Evolutionary conservation across 208 protist genomes (phyloP), one percentile per base, ranked within the genome.

Genomic region (Willaertia magna): DNA sequence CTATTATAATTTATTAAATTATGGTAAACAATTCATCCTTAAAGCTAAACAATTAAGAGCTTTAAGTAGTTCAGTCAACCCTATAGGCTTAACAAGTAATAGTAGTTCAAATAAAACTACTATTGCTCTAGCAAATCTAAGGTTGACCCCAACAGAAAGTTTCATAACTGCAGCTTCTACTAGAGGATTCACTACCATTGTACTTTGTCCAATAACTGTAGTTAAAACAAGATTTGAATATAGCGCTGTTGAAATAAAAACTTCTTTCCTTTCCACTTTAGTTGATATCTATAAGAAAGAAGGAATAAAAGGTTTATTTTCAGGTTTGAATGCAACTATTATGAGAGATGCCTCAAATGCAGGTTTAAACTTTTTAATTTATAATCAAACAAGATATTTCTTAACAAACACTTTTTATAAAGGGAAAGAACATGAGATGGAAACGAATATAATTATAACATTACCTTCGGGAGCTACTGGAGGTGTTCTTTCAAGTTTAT

Each of bases 221-320:
- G n/a, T 83, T 12, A 83, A 83, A 42, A 83, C 78, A 1, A 49
- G 78, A 43, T 83, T 83, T 4, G n/a, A n/a, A n/a, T n/a, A n/a
- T n/a, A n/a, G n/a, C n/a, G n/a, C n/a, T n/a, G n/a, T n/a, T n/a
- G n/a, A n/a, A n/a, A n/a, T n/a, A n/a, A n/a, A n/a, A n/a, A n/a
- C n/a, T n/a, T n/a, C n/a, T n/a, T n/a, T n/a, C n/a, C n/a, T n/a
- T n/a, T n/a, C n/a, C n/a, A n/a, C 34, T 44, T 76, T 76, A 44
- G 43, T 16, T 26, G 2, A 2, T 4, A 76, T 76, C 43, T 76
- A 43, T 4, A 83, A 43, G 43, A 55, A 39, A 26, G 78, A 83
- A 42, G 78, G 78, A n/a, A 22, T 83, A 18, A 6, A 6, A 6
- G 78, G 78, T 43, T 55, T 83, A 2, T 83, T 51, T 7, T 43